A percentile compares a stretch with the other conserved stretches of the same genome.
phyloP scores from a whole-genome alignment of 2,329 filamentous ascomycete genomes.

The Thelonectria blattea region DNA sequence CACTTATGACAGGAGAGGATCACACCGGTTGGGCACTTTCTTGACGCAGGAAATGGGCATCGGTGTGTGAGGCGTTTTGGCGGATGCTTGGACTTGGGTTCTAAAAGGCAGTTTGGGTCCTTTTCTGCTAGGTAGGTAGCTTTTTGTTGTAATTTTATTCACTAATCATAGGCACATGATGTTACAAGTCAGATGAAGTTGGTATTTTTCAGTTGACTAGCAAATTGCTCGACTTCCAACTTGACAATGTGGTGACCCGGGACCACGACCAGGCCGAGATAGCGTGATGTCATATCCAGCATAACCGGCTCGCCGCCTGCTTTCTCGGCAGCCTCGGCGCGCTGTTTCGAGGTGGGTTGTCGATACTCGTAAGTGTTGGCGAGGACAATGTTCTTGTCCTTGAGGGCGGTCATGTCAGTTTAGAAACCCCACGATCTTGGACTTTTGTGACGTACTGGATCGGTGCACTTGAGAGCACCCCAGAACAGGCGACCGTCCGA shows the following conservation, averaged over 20 bases:
- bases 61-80: conserved; percentile 39
- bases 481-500: conserved; percentile 88
- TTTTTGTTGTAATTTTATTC: conserved; percentile 37
- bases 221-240: conserved; percentile 85
- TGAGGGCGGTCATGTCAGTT: conserved; percentile 10
- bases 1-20: not conserved
- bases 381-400: conserved; percentile 91
- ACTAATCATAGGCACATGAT: conserved; percentile 34
- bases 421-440: not conserved
- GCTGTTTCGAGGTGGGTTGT: conserved; percentile 63
- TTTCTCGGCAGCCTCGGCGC: conserved; percentile 46
- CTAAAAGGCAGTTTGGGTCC: conserved; percentile 35
- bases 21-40: conserved; percentile 13
- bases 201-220: conserved; percentile 54
- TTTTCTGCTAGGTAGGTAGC: conserved; percentile 28
- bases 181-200: conserved; percentile 18
- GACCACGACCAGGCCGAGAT: conserved; percentile 87
- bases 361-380: conserved; percentile 89
- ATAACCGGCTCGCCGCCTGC: conserved; percentile 54
- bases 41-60: conserved; percentile 31
- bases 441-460: conserved; percentile 66
- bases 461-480: conserved; percentile 92
- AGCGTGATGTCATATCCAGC: conserved; percentile 81
- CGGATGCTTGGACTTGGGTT: conserved; percentile 25
- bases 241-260: conserved; percentile 85